Percentiles rank a stretch among this genome's conserved stretches.
Evolutionary conservation across 1,284 basidiomycete genomes (phyloP).

Genomic region (Microbotryomycetes sp.): DNA sequence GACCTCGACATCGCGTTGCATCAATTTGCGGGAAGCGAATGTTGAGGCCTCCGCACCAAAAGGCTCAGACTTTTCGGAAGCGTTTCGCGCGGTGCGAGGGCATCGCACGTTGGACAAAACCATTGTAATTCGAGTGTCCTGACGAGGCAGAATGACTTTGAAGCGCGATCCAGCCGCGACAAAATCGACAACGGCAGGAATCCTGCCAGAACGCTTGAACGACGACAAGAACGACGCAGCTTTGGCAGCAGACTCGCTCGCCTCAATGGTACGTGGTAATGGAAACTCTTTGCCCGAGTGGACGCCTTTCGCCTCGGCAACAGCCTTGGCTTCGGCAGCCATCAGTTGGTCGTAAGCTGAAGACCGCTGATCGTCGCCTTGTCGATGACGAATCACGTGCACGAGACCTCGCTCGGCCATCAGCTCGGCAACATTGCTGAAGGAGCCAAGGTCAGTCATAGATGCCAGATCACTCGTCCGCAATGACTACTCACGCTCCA

Average conservation of each 20-base stretch:
- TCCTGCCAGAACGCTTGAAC: constrained; percentile 81
- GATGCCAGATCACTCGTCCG: neutral
- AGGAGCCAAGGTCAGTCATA: neutral
- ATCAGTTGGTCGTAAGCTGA: constrained; percentile 91
- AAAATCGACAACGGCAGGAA: constrained; percentile 84
- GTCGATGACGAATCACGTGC: constrained; percentile 80
- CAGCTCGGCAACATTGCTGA: constrained; percentile 84
- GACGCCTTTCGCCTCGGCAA: constrained; percentile 71
- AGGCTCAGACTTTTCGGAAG: constrained; percentile 82
- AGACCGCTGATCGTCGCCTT: constrained; percentile 88
- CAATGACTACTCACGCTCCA: constrained; percentile 10
- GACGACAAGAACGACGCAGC: constrained; percentile 71
- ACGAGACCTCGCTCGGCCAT: constrained; percentile 88
- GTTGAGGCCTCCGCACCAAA: constrained; percentile 77
- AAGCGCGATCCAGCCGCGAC: constrained; percentile 88
- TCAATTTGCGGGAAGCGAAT: constrained; percentile 69
- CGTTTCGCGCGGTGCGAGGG: constrained; percentile 49
- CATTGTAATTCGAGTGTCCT: constrained; percentile 82
- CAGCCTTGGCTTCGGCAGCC: constrained; percentile 73
- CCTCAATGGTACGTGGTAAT: constrained; percentile 66
- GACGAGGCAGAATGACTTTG: constrained; percentile 80
- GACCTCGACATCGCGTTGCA: constrained; percentile 94
- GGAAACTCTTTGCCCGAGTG: constrained; percentile 85
- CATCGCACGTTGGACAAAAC: constrained; percentile 59
- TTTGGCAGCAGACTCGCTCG: constrained; percentile 74